A percentile compares a stretch with the other conserved stretches of the same genome.
These are phyloP conservation scores for Carex pumila DNA, from an alignment of 176 grass and related monocot species.

Conservation along the genomic window DNA sequence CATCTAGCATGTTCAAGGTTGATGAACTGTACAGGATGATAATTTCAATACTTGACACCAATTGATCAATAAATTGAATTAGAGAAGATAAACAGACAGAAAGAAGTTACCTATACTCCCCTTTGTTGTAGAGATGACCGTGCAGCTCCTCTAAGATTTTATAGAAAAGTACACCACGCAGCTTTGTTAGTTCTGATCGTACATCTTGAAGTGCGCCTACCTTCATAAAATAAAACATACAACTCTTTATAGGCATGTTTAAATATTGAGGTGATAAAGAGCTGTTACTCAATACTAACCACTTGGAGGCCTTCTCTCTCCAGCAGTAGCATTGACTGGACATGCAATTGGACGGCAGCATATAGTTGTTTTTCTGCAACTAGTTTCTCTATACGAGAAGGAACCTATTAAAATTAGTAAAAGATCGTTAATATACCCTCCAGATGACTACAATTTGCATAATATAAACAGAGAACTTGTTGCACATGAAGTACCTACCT, in stretches of 20 bases:
- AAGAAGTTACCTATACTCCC: slow-evolving; percentile 59
- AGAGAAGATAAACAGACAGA: slow-evolving; percentile 9
- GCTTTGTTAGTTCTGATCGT: slow-evolving; percentile 85
- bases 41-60: slow-evolving; percentile 30
- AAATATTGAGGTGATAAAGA: not conserved
- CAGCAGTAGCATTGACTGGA: slow-evolving; percentile 81
- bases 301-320: slow-evolving; percentile 99
- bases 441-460: not conserved
- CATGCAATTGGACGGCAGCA: slow-evolving; percentile 91
- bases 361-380: slow-evolving; percentile 88
- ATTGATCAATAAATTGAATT: slow-evolving; percentile 14
- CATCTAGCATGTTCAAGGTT: slow-evolving; percentile 51
- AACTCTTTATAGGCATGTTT: slow-evolving; percentile 1
- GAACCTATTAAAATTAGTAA: slow-evolving; percentile 50
- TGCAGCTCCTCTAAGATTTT: slow-evolving; percentile 98
- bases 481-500: slow-evolving; percentile 43
- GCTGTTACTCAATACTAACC: slow-evolving; percentile 39
- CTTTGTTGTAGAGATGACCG: slow-evolving; percentile 86
- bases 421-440: not conserved
- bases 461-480: not conserved
- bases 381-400: slow-evolving; percentile 84
- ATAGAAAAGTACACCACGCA: slow-evolving; percentile 80
- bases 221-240: slow-evolving; percentile 42
- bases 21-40: slow-evolving; percentile 37
- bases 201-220: slow-evolving; percentile 99